Evolutionary conservation across 1,284 basidiomycete genomes (phyloP).

Genomic region (Heterobasidion annosum): DNA sequence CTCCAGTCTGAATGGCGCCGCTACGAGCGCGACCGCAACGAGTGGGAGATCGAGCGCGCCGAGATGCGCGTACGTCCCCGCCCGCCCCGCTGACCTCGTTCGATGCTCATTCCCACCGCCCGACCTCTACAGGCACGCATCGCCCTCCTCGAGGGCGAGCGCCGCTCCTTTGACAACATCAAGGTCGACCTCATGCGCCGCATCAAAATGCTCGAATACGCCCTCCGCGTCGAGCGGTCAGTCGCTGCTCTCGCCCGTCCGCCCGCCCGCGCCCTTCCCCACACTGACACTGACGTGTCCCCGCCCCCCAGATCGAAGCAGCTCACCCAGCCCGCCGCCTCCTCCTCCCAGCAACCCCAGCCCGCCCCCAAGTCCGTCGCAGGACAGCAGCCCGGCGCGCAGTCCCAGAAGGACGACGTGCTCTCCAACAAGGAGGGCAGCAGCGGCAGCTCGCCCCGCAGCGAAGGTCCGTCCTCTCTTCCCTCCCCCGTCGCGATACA

Average conservation of each 20-base stretch:
- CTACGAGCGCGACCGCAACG: conserved; percentile 95
- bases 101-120: not conserved
- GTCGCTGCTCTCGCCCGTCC: conserved; percentile 12
- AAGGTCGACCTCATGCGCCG: conserved; percentile 93
- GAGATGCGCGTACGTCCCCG: conserved; percentile 87
- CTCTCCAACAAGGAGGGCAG: conserved; percentile 68
- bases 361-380: conserved; percentile 52
- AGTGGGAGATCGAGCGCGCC: conserved; percentile 99
- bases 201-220: conserved; percentile 99
- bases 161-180: conserved; percentile 93
- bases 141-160: conserved; percentile 94
- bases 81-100: conserved; percentile 2
- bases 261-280: not conserved
- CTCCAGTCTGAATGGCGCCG: conserved; percentile 97
- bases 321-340: conserved; percentile 44
- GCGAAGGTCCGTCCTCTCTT: conserved; percentile 49
- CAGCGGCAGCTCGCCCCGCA: conserved; percentile 69
- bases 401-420: conserved; percentile 58
- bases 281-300: conserved; percentile 21
- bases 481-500: not conserved
- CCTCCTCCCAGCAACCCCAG: conserved; percentile 27
- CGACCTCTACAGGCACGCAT: conserved; percentile 69
- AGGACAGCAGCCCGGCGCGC: conserved; percentile 43
- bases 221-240: conserved; percentile 87
- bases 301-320: conserved; percentile 63